A percentile compares a stretch with the other conserved stretches of the same genome.
Evolutionary conservation across 2,329 filamentous ascomycete species (phyloP).

Genomic region (Arthrobotrys sphaeroides): DNA sequence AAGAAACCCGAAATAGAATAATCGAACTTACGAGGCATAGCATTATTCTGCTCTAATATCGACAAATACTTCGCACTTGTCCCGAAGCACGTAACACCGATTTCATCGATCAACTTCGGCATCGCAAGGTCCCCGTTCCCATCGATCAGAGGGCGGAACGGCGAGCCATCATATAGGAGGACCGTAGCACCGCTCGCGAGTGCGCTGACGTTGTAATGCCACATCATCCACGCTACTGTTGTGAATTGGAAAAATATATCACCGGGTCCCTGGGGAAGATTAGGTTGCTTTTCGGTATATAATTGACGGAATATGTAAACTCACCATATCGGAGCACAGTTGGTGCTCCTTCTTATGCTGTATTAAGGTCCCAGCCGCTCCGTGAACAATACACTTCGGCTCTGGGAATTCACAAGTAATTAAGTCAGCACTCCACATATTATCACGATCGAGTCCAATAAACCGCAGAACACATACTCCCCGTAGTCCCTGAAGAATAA

Average conservation of each 20-base stretch:
- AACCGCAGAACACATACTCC: constrained; percentile 59
- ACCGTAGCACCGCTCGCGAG: constrained; percentile 84
- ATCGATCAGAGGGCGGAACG: constrained; percentile 76
- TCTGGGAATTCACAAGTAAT: constrained; percentile 67
- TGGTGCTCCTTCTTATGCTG: constrained; percentile 98
- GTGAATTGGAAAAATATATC: constrained; percentile 58
- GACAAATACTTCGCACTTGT: constrained; percentile 94
- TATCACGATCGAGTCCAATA: background rate
- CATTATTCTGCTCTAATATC: constrained; percentile 80
- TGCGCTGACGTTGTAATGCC: constrained; percentile 93
- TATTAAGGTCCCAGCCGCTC: constrained; percentile 84
- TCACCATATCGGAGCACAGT: constrained; percentile 80
- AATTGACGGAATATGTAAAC: background rate
- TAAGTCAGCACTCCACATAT: constrained; percentile 13
- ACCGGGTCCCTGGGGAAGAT: constrained; percentile 36
- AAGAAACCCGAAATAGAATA: background rate
- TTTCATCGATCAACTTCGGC: constrained; percentile 79
- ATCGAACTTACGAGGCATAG: constrained; percentile 67
- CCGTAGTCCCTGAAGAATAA: constrained; percentile 91
- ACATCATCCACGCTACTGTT: constrained; percentile 80
- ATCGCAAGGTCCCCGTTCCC: constrained; percentile 79
- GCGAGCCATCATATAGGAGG: constrained; percentile 90
- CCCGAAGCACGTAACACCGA: constrained; percentile 88
- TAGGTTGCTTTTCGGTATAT: too few relatives aligned
- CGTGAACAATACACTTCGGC: constrained; percentile 95